Conservation (phyloP, 2,329 filamentous ascomycete species). For the Xylariaceae sp. region DNA sequence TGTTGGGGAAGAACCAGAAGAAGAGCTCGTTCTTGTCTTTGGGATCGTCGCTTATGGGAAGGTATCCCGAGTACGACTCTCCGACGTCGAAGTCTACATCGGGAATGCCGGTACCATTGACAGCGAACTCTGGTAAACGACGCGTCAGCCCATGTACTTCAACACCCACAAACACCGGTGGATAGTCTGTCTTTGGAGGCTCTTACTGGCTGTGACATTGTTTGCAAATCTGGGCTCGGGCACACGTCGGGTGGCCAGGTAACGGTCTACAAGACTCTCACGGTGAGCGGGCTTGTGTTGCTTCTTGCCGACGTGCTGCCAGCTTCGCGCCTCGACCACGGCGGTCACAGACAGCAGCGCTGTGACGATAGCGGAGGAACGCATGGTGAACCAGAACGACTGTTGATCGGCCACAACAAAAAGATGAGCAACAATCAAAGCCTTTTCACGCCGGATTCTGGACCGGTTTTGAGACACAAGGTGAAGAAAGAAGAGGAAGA, state of each 20-base stretch:
- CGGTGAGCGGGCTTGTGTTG: slow-evolving; percentile 13
- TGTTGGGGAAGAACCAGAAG: slow-evolving; percentile 54
- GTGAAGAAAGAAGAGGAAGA: not conserved
- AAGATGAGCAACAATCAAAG: not conserved
- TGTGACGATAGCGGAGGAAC: slow-evolving; percentile 20
- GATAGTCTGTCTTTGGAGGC: not conserved
- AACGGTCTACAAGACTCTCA: slow-evolving; percentile 19
- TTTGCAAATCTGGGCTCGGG: slow-evolving; percentile 27
- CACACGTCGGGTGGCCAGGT: slow-evolving; percentile 25
- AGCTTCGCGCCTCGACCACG: slow-evolving; percentile 25
- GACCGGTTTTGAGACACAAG: too few species aligned
- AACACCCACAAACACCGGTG: not conserved
- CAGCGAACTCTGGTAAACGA: slow-evolving; percentile 45
- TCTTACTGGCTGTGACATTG: slow-evolving; percentile 30
- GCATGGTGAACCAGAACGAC: slow-evolving; percentile 22
- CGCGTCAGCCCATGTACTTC: not conserved
- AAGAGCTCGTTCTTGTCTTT: slow-evolving; percentile 42
- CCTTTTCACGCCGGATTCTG: too few species aligned
- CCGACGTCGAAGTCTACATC: slow-evolving; percentile 60
- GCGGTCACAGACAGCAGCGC: slow-evolving; percentile 26
- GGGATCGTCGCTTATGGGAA: slow-evolving; percentile 46
- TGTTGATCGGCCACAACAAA: not conserved
- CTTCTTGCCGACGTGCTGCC: slow-evolving; percentile 32
- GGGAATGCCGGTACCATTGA: slow-evolving; percentile 57
- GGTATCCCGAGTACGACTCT: slow-evolving; percentile 53